Evolutionary conservation across 2,329 filamentous ascomycete species (phyloP).

Genomic region (Hortaea werneckii): DNA sequence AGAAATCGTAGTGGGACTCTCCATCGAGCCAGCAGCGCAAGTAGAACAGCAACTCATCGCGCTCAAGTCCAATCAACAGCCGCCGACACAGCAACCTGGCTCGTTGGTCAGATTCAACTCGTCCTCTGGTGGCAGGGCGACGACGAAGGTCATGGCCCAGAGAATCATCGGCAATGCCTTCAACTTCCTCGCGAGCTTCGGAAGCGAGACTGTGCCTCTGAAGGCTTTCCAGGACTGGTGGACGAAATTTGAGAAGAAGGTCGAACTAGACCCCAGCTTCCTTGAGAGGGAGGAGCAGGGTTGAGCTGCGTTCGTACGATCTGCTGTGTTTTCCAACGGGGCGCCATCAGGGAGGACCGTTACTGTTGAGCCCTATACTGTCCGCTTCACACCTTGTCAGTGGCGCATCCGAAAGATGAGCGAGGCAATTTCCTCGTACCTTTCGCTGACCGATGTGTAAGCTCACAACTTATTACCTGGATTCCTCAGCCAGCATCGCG

Average conservation of each 20-base stretch:
- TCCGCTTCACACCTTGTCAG: too few relatives aligned
- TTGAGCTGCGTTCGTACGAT: not conserved
- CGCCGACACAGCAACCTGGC: slow-evolving; percentile 19
- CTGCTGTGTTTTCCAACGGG: too few relatives aligned
- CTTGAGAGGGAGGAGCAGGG: slow-evolving; percentile 56
- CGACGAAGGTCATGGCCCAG: slow-evolving; percentile 76
- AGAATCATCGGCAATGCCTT: slow-evolving; percentile 95
- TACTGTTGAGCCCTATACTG: too few relatives aligned
- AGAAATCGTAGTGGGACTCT: slow-evolving; percentile 68
- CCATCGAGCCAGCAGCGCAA: slow-evolving; percentile 63
- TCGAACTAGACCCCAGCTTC: slow-evolving; percentile 80
- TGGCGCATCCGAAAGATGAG: too few relatives aligned
- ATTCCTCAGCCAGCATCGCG: too few relatives aligned
- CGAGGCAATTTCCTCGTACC: too few relatives aligned
- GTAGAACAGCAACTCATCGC: slow-evolving; percentile 60
- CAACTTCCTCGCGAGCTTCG: slow-evolving; percentile 88
- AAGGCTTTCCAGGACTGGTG: slow-evolving; percentile 97
- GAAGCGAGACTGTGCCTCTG: slow-evolving; percentile 81
- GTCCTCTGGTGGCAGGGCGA: slow-evolving; percentile 28
- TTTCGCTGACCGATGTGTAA: too few relatives aligned
- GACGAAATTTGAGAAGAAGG: slow-evolving; percentile 82
- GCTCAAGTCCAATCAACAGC: slow-evolving; percentile 37
- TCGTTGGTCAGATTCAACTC: slow-evolving; percentile 26
- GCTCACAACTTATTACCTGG: too few relatives aligned
- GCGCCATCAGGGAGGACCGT: too few relatives aligned